Conservation (phyloP, 2,329 filamentous ascomycete genomes). For the Reticulascus tulasneorum region DNA sequence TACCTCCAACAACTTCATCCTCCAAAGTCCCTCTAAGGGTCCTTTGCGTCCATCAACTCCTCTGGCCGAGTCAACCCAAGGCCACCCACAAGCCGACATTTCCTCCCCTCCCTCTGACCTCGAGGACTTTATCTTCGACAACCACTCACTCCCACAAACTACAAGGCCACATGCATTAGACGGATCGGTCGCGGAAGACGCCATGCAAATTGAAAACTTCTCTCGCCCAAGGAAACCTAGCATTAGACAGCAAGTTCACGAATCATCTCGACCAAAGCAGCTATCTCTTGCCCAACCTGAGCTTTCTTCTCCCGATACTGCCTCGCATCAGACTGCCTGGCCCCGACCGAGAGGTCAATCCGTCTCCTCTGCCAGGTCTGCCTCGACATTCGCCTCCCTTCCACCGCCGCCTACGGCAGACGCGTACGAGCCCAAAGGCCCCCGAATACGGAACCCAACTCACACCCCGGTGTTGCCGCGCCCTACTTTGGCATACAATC, state of each 20-base stretch:
- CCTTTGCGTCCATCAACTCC: too few relatives aligned
- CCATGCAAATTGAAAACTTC: conserved; percentile 46
- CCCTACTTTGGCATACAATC: conserved; percentile 21
- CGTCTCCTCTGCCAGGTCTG: conserved; percentile 42
- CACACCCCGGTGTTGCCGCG: conserved; percentile 22
- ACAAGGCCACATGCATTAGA: conserved; percentile 10
- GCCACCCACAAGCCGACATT: conserved; percentile 8
- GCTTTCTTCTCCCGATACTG: conserved; percentile 19
- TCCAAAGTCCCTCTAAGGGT: conserved; percentile 8
- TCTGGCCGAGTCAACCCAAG: conserved; percentile 16
- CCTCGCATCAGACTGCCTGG: conserved; percentile 26
- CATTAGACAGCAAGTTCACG: conserved; percentile 38
- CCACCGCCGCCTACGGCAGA: conserved; percentile 37
- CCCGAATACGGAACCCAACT: conserved; percentile 23
- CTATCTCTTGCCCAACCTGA: conserved; percentile 20
- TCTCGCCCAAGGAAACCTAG: conserved; percentile 56
- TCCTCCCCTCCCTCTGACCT: conserved; percentile 25
- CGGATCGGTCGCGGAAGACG: conserved; percentile 15
- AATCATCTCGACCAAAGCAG: conserved; percentile 26
- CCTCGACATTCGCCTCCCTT: conserved; percentile 42
- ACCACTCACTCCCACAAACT: conserved; percentile 7
- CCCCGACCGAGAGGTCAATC: conserved; percentile 42
- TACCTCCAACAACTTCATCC: conserved; percentile 12
- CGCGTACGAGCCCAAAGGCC: conserved; percentile 26
- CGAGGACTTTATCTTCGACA: too few relatives aligned